Base-by-base conservation (phyloP, 345 rosid species). In the Arabis alpina region DNA sequence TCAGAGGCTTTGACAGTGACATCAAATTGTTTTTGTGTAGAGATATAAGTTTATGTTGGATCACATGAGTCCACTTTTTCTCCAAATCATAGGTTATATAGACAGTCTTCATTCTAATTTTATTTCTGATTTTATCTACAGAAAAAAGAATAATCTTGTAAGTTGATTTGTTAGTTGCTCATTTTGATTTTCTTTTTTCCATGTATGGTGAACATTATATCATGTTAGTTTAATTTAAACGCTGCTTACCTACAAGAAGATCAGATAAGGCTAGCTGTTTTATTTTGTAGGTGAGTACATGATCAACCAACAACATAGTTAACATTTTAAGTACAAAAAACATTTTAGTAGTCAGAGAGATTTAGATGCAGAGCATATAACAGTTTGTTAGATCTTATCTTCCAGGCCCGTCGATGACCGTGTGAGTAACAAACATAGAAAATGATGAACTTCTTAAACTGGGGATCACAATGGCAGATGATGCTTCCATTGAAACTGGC, bases 1-100 rank as follows among this genome's bases (percentile, higher is more conserved):
- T 41, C 14, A 3, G 75, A 62, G 14, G 51, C 2, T 3, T 56
- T 50, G 67, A 47, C 63, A 70, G 14, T 61, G 53, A 34, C 62
- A 10, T 57, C 39, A 32, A 32, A 50, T 73, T 49, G 64, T 56
- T 57, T 56, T 58, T 73, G 48, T 73, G 72, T 73, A 73, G 72
- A 73, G 77, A 42, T 47, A 42, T 47, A 66, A 39, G 52, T 65
- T 73, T 49, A 57, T 49, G 30, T 50, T 64, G 47, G 47, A 15
- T 39, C 43, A 37, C 42, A 54, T 47, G 59, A 40, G 64, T 73
- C 48, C 59, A 60, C 32, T 19, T 60, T 51, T 60, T 67, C 50
- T 44, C 68, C 68, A 67, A 74, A 60, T 53, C 57, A 60, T 59
- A 67, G 56, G 73, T 67, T 43, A 58, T 57, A 58, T 57, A 58